phyloP scores from a whole-genome alignment of 1,284 basidiomycete genomes.

The Cerioporus squamosus region DNA sequence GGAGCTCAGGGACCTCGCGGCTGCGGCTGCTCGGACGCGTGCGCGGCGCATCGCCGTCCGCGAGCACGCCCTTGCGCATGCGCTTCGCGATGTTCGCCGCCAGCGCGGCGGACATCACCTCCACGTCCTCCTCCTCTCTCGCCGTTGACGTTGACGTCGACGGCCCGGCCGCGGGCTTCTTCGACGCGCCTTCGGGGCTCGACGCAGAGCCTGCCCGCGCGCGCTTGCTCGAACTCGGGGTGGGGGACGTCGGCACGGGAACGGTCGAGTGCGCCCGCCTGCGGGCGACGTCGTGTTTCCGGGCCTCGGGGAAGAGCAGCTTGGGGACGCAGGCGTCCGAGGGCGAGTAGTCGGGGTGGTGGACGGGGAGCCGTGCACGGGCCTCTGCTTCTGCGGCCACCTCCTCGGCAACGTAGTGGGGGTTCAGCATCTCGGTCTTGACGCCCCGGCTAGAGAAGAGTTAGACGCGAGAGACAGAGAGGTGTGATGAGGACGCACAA shows the following conservation, averaged over 20 bases:
- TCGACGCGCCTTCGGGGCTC: conserved; percentile 21
- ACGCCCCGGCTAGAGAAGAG: conserved; percentile 49
- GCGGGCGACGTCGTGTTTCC: conserved; percentile 18
- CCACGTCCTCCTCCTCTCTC: conserved; percentile 12
- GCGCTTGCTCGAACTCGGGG: conserved; percentile 8
- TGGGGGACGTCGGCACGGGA: conserved; percentile 11
- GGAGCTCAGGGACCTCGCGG: conserved; percentile 19
- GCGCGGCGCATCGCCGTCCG: conserved; percentile 16
- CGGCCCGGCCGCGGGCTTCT: conserved; percentile 2
- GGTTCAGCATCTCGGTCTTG: conserved; percentile 52
- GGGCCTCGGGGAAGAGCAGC: conserved; percentile 49
- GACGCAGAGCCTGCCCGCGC: conserved; percentile 21
- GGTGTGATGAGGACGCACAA: conserved; percentile 50
- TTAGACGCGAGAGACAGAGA: neutral
- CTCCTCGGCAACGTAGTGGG: conserved; percentile 46
- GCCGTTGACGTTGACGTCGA: conserved; percentile 5
- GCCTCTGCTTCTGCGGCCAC: conserved; percentile 35
- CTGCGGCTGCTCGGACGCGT: conserved; percentile 24
- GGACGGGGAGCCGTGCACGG: conserved; percentile 47
- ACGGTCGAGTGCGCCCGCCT: conserved; percentile 11
- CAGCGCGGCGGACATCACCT: conserved; percentile 24
- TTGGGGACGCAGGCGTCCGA: conserved; percentile 49
- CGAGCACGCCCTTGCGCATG: conserved; percentile 19
- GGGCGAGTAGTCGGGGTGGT: conserved; percentile 58
- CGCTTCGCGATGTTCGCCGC: conserved; percentile 23